A percentile compares a stretch with the other conserved stretches of the same genome.
Conservation (phyloP, 345 rosid genomes). For the Moringa oleifera region DNA sequence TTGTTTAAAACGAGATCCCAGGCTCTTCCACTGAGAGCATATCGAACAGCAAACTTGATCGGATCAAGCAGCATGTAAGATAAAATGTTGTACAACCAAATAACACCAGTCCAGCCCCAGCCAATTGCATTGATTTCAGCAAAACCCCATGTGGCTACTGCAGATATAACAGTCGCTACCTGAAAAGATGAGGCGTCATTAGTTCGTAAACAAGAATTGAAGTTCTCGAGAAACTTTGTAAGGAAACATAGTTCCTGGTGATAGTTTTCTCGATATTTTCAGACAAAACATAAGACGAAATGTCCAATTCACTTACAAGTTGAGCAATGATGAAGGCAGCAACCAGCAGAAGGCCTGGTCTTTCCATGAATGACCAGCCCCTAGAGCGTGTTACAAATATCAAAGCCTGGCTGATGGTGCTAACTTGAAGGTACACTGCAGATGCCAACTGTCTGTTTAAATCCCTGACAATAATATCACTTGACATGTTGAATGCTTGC, state of each 20-base stretch:
- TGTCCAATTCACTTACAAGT: constrained; percentile 26
- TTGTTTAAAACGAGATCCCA: constrained; percentile 60
- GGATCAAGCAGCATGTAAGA: constrained; percentile 76
- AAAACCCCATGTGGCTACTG: constrained; percentile 42
- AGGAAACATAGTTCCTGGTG: not conserved
- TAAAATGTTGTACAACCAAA: constrained; percentile 71
- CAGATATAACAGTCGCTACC: constrained; percentile 71
- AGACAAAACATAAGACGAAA: not conserved
- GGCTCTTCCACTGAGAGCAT: constrained; percentile 71
- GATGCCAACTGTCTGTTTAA: constrained; percentile 44
- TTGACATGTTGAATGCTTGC: constrained; percentile 20
- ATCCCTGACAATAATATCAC: constrained; percentile 2
- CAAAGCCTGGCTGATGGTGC: constrained; percentile 85
- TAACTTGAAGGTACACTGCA: constrained; percentile 69
- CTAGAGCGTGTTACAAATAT: constrained; percentile 70
- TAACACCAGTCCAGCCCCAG: constrained; percentile 71
- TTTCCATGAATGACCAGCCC: constrained; percentile 55
- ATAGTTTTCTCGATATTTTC: not conserved
- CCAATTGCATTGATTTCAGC: constrained; percentile 70
- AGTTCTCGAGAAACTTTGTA: not conserved
- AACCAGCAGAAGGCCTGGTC: constrained; percentile 67
- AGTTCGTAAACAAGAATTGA: constrained; percentile 1
- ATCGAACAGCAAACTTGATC: constrained; percentile 67
- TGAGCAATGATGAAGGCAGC: constrained; percentile 66
- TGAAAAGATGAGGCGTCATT: constrained; percentile 13